phyloP scores from a whole-genome alignment of 2,329 filamentous ascomycete species.

The Setomelanomma holmii region DNA sequence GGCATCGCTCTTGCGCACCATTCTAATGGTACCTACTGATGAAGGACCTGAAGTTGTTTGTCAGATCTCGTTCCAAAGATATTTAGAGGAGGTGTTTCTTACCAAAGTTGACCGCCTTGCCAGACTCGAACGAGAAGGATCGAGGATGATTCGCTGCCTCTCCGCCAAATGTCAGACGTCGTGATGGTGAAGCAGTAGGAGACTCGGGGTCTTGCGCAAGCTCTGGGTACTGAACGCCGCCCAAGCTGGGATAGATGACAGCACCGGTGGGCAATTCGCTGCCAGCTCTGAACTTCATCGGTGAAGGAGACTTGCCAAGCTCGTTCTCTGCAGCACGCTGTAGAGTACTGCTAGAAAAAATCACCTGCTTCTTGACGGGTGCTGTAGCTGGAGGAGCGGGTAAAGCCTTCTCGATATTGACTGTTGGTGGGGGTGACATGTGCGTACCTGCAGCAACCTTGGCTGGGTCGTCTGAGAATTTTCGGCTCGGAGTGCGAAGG shows the following conservation, averaged over 20 bases:
- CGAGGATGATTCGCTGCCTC: conserved; percentile 39
- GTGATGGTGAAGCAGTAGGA: conserved; percentile 36
- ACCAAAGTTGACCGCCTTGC: conserved; percentile 53
- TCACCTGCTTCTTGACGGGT: conserved; percentile 78
- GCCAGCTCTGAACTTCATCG: conserved; percentile 43
- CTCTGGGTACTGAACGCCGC: conserved; percentile 47
- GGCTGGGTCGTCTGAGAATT: conserved; percentile 65
- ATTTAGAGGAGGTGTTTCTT: neutral
- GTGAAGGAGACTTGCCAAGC: conserved; percentile 43
- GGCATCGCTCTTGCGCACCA: conserved; percentile 55
- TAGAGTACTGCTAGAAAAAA: conserved; percentile 77
- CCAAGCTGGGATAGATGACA: conserved; percentile 39
- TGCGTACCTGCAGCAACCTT: conserved; percentile 69
- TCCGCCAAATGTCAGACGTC: conserved; percentile 46
- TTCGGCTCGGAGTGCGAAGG: conserved; percentile 64
- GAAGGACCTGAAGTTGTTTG: conserved; percentile 34
- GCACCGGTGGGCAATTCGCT: conserved; percentile 43
- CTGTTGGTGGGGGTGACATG: conserved; percentile 50
- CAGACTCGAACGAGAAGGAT: conserved; percentile 59
- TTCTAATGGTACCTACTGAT: conserved; percentile 48
- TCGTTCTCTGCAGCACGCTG: conserved; percentile 44
- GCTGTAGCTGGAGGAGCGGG: conserved; percentile 67
- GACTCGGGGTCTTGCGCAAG: conserved; percentile 38
- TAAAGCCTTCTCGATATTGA: conserved; percentile 59
- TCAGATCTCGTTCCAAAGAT: neutral